Evolutionary conservation across 2,329 filamentous ascomycete genomes (phyloP), one percentile per base, ranked within the genome.

Genomic region (Alternaria conjuncta): DNA sequence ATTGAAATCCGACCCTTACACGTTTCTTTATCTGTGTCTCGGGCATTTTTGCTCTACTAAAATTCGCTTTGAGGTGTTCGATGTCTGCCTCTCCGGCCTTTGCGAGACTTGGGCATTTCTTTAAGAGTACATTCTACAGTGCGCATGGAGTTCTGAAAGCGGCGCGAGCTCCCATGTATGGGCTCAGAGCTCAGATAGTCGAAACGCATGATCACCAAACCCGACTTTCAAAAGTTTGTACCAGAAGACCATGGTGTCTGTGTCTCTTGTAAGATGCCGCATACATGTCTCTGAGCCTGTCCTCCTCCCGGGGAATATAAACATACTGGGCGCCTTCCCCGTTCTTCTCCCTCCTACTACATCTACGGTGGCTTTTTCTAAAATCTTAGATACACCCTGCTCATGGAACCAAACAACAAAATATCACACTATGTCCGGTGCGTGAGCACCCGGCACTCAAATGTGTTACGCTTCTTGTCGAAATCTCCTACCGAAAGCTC

Each of bases 11-110:
- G 30, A 32, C 30, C 13, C 13, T 13, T 13, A 15, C 6, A 15
- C 30, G 12, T 7, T 15, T 15, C 13, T 13, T 15, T 7, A 15
- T 32, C 12, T 32, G 30, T 13, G 2, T 36, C 30, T 36, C 13
- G 30, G 3, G 30, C 30, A n/a, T n/a, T 15, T 36, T 36, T 15
- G 6, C 6, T 15, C 7, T 1, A 36, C 13, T 15, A 15, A 36
- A 36, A 36, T 2, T 4, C 3, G 3, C 1, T 36, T 4, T 1
- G 3, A 15, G 3, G 6, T 0, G 0, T 15, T 0, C 3, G 7
- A 36, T 36, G 30, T 8, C 30, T 36, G 30, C 13, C 4, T 36
- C 30, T 36, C 30, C 6, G 13, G 30, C 13, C 30, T 15, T 36
- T 36, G 6, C 30, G 13, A 8, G 0, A 36, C 30, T 15, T 4